phyloP scores from a whole-genome alignment of 148 eudicot genomes.

The Cornus controversa region DNA sequence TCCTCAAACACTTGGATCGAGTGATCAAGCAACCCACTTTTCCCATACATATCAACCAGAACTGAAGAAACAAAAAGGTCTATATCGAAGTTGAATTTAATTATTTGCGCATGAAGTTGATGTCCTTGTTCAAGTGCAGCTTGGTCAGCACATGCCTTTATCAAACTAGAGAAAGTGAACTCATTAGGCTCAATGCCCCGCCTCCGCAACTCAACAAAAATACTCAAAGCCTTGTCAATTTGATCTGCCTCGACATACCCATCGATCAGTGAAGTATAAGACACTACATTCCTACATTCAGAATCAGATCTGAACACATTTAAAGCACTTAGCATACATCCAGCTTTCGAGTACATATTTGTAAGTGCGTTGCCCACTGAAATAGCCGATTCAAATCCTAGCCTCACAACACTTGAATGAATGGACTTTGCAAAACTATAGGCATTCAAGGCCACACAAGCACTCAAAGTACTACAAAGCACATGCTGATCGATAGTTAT shows the following conservation, averaged over 20 bases:
- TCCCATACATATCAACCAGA: slow-evolving; percentile 51
- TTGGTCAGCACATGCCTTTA: slow-evolving; percentile 53
- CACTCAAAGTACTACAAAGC: slow-evolving; percentile 24
- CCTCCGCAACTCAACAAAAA: slow-evolving; percentile 31
- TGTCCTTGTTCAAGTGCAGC: slow-evolving; percentile 52
- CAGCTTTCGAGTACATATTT: slow-evolving; percentile 41
- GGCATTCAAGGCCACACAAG: slow-evolving; percentile 32
- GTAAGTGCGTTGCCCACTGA: slow-evolving; percentile 40
- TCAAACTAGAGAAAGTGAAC: slow-evolving; percentile 45
- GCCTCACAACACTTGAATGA: slow-evolving; percentile 33
- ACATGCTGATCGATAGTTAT: slow-evolving; percentile 31
- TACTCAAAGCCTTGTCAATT: slow-evolving; percentile 26
- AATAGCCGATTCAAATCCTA: slow-evolving; percentile 33
- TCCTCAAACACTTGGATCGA: slow-evolving; percentile 25
- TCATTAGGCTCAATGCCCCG: slow-evolving; percentile 40
- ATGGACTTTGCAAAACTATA: slow-evolving; percentile 25
- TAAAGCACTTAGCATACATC: slow-evolving; percentile 34
- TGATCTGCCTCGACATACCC: slow-evolving; percentile 42
- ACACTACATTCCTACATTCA: slow-evolving; percentile 31
- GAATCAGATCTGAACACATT: slow-evolving; percentile 25
- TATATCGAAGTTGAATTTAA: slow-evolving; percentile 25
- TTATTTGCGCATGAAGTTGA: slow-evolving; percentile 45
- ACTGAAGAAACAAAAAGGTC: slow-evolving; percentile 40
- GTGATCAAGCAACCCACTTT: slow-evolving; percentile 47
- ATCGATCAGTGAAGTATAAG: slow-evolving; percentile 43